Base-by-base conservation (phyloP, 2,329 filamentous ascomycete species). In the Hymenoscyphus fraxineus region DNA sequence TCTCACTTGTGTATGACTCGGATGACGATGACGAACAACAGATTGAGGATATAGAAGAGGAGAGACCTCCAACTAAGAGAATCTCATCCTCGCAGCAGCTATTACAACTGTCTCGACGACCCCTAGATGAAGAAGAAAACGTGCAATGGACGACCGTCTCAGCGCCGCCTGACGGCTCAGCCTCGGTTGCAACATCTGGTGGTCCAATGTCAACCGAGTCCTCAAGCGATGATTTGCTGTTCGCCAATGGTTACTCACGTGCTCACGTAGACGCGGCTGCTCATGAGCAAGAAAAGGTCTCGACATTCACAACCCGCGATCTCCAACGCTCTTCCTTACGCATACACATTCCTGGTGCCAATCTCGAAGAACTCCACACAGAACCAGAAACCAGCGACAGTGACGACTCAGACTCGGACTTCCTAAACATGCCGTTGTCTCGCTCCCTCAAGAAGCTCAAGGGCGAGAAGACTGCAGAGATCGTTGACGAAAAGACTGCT, bases 81-180 rank as follows among this genome's bases (percentile, higher is more conserved):
- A 80, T 85, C 35, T 84, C 83, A 3, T 85, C 83, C 12, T 83
- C 83, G 0, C 83, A 86, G 67, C 80, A 80, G 5, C 73, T 86
- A 47, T 79, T 83, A 64, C 80, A 81, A 3, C 73, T 86, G 58
- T 83, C 83, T 16, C 77, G 83, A 67, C 77, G 75, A 31, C 82
- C 83, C 6, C 71, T 81, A n/a, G 82, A 82, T 61, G 78, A 81
- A 63, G 82, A 70, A 60, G 44, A 51, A 12, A 73, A 73, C 35
- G 74, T 71, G 27, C 65, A 70, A 65, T 76, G 74, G 74, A 75
- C 71, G 6, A 71, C 71, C 31, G 74, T 76, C 19, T 67, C 67
- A 59, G 70, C 73, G 12, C 71, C 72, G 12, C 70, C 72, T 40
- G 74, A 76, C 68, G 73, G 73, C 16, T 74, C 73, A 35, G 67